Percentiles rank a stretch among this genome's conserved stretches.
phyloP scores from a whole-genome alignment of 257 asterid genomes.

The Rubia yunnanensis region DNA sequence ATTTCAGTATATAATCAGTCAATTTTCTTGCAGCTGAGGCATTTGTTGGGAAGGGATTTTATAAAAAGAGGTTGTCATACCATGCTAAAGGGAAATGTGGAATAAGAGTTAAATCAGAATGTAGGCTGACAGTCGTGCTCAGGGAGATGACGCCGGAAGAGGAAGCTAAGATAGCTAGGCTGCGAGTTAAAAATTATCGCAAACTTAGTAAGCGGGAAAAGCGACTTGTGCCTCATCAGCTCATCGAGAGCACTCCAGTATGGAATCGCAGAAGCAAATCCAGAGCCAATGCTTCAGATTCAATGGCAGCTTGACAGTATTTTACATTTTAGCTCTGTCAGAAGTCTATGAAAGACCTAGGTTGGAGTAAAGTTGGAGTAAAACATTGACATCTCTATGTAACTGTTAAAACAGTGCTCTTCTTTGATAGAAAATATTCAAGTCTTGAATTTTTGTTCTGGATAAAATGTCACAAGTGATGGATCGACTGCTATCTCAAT shows the following conservation, averaged over 20 bases:
- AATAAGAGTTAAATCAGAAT: conserved; percentile 55
- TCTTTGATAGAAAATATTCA: background rate
- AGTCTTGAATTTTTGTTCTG: too few relatives aligned
- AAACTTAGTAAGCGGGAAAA: conserved; percentile 65
- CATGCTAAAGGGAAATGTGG: conserved; percentile 72
- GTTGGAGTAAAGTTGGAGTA: background rate
- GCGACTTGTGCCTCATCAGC: conserved; percentile 79
- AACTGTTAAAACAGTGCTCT: background rate
- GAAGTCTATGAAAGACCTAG: background rate
- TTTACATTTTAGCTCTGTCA: background rate
- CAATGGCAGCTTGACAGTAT: conserved; percentile 17
- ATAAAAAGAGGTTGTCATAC: conserved; percentile 56
- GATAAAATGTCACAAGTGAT: too few relatives aligned
- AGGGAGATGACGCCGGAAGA: conserved; percentile 83
- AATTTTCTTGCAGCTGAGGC: conserved; percentile 63
- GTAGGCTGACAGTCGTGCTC: conserved; percentile 75
- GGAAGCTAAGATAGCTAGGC: conserved; percentile 82
- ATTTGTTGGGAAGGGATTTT: conserved; percentile 78
- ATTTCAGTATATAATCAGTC: conserved; percentile 1
- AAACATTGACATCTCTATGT: background rate
- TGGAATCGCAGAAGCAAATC: conserved; percentile 73
- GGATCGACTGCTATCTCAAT: too few relatives aligned
- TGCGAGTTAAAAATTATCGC: conserved; percentile 67
- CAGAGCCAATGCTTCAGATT: conserved; percentile 21
- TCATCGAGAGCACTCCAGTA: conserved; percentile 79